Evolutionary conservation across 2,329 filamentous ascomycete genomes (phyloP), one percentile per base, ranked within the genome.

Genomic region (Lasiodiplodia citricola): DNA sequence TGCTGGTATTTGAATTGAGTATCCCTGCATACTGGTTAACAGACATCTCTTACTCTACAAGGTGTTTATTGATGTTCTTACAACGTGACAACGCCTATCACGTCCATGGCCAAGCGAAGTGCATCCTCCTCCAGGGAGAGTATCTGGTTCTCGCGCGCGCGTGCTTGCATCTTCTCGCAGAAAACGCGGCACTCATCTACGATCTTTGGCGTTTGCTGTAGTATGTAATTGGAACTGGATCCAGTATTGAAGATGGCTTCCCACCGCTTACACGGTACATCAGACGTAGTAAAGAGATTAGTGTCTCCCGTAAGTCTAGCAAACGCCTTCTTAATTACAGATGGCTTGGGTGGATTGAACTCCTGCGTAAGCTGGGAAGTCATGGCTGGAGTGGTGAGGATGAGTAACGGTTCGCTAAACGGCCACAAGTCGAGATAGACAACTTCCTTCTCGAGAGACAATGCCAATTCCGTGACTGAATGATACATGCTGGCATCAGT

Each of bases 351-450:
- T 13, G n/a, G 28, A 21, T n/a, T 21, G n/a, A 57, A 38, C 16
- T 62, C 14, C 5, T 62, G 18, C 14, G n/a, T 62, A 13, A 47
- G 41, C 44, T 62, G 57, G 4, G 57, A 37, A 14, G 78, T 74
- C 47, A 81, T 70, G n/a, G 81, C 78, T 6, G 80, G 76, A 65
- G 81, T 77, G 23, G 77, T 75, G 2, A 83, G 76, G 13, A 81
- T 73, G 50, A 82, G 71, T 5, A 78, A 72, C 1, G 73, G 71
- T 5, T 72, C 73, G 2, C 74, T 76, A 8, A 81, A 50, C 0
- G 83, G 83, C 82, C 82, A 85, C 2, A 81, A 68, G 69, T 85
- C 83, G 5, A 84, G 65, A 69, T 84, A 84, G 72, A 81, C 84
- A 28, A 79, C 70, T 10, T 35, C 28, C 16, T 13, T 23, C 3